Conservation (phyloP, 495 filamentous ascomycete species). For the Elaphomyces granulatus region DNA sequence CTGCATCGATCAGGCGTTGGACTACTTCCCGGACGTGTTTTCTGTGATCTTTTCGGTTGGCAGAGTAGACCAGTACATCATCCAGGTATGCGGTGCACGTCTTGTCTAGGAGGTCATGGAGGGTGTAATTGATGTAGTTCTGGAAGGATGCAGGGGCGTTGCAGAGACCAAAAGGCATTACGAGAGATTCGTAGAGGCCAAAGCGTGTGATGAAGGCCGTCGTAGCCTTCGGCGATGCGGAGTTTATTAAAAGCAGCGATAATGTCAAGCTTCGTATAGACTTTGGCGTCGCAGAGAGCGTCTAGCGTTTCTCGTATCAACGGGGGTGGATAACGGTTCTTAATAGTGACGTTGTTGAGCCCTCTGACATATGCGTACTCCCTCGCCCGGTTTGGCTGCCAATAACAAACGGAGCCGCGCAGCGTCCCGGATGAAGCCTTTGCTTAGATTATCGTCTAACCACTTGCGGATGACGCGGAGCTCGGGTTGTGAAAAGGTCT, state of each 20-base stretch:
- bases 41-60: no score
- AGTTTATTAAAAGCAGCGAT: background rate
- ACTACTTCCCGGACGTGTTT: no score
- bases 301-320: background rate
- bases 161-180: background rate
- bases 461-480: background rate
- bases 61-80: background rate
- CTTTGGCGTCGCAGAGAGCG: no score
- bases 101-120: background rate
- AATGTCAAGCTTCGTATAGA: background rate
- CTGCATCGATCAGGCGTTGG: constrained; percentile 3
- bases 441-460: background rate
- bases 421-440: background rate
- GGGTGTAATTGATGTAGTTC: background rate
- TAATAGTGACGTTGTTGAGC: no score
- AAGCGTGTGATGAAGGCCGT: background rate
- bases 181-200: background rate
- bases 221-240: background rate
- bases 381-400: background rate
- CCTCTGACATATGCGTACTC: no score
- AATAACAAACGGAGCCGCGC: background rate
- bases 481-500: background rate
- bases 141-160: background rate
- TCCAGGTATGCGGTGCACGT: background rate
- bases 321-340: background rate